These are phyloP conservation scores for Rhododendron mucronatum DNA, from an alignment of 148 eudicot species.

Conservation along the genomic window DNA sequence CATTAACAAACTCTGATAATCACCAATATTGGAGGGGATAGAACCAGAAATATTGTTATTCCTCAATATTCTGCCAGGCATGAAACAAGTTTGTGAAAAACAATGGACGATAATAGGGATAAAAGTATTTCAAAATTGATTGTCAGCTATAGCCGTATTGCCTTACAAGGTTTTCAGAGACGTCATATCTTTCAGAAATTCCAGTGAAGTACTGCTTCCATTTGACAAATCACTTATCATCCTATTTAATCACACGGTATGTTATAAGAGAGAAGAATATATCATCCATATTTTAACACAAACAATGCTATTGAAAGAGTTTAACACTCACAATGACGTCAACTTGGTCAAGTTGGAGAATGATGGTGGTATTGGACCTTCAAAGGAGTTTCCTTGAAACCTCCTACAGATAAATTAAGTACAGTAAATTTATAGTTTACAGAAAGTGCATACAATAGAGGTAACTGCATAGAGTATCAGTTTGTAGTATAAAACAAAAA, in stretches of 20 bases:
- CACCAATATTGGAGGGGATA: slow-evolving; percentile 57
- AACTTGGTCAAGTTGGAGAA: slow-evolving; percentile 43
- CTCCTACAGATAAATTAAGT: slow-evolving; percentile 30
- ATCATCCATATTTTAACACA: not conserved
- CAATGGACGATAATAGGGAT: not conserved
- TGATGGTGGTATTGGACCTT: slow-evolving; percentile 54
- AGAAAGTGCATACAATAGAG: not conserved
- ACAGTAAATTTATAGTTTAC: not conserved
- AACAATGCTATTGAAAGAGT: not conserved
- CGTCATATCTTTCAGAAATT: slow-evolving; percentile 40
- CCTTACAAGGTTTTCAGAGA: slow-evolving; percentile 53
- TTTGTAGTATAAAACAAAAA: not conserved
- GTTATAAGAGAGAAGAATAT: not conserved
- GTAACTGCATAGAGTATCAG: not conserved
- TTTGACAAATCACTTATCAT: slow-evolving; percentile 69
- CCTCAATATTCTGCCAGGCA: slow-evolving; percentile 49
- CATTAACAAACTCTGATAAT: slow-evolving; percentile 27
- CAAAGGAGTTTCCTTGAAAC: slow-evolving; percentile 61
- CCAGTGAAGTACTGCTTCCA: slow-evolving; percentile 49
- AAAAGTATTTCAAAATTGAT: not conserved
- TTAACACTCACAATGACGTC: slow-evolving; percentile 44
- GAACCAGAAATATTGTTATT: slow-evolving; percentile 69
- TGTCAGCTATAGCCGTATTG: slow-evolving; percentile 5
- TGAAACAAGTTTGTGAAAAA: not conserved
- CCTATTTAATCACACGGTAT: slow-evolving; percentile 28